Evolutionary conservation across 176 grass and related monocot species (phyloP).

Genomic region (Typha latifolia): DNA sequence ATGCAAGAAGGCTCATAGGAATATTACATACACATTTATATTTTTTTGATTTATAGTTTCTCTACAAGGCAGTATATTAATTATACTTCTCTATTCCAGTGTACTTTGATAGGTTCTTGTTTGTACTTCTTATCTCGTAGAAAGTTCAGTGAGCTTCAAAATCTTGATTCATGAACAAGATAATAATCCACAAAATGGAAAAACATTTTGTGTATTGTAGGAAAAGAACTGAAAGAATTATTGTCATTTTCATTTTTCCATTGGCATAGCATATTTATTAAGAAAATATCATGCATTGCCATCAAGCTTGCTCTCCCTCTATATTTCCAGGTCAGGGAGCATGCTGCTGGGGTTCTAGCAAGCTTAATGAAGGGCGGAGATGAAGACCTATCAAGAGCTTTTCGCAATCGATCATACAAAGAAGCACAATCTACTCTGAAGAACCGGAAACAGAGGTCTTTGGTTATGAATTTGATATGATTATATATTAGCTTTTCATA

Average conservation of each 20-base stretch:
- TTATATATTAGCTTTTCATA: not conserved
- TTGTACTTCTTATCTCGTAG: too few relatives aligned
- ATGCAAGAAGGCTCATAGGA: too few relatives aligned
- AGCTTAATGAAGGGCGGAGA: conserved; percentile 90
- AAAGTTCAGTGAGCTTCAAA: too few relatives aligned
- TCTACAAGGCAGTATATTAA: too few relatives aligned
- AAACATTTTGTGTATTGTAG: not conserved
- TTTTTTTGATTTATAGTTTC: too few relatives aligned
- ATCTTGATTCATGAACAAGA: too few relatives aligned
- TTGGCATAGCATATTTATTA: not conserved
- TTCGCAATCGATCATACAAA: conserved; percentile 64
- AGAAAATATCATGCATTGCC: not conserved
- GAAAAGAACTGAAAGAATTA: not conserved
- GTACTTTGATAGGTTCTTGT: too few relatives aligned
- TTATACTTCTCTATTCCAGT: too few relatives aligned
- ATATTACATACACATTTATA: too few relatives aligned
- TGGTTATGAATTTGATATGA: conserved; percentile 1
- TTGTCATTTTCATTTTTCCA: not conserved
- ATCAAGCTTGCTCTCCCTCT: conserved; percentile 10
- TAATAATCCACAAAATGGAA: too few relatives aligned
- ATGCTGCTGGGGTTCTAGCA: conserved; percentile 90
- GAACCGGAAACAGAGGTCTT: conserved; percentile 40
- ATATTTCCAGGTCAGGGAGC: conserved; percentile 73
- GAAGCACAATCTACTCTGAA: conserved; percentile 50
- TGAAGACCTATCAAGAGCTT: conserved; percentile 57